These are phyloP conservation scores for Gymnopilus junonius DNA, from an alignment of 768 basidiomycete species.

Conservation along the genomic window DNA sequence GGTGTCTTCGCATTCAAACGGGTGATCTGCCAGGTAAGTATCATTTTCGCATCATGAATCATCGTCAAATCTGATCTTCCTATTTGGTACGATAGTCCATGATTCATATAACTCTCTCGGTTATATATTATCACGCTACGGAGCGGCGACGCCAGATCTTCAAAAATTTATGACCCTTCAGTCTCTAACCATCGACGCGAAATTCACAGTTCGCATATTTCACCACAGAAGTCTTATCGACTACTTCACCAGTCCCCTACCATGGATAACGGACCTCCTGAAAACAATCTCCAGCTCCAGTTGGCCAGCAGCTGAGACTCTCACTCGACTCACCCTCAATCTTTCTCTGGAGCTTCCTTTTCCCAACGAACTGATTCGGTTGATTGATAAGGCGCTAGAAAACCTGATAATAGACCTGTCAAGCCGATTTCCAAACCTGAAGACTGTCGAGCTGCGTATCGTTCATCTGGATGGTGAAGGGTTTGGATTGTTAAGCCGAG, in stretches of 20 bases:
- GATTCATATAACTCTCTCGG: conserved; percentile 4
- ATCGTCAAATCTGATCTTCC: neutral
- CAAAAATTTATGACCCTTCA: neutral
- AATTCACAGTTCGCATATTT: conserved; percentile 3
- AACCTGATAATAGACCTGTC: neutral
- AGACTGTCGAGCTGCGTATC: neutral
- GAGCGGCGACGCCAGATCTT: neutral
- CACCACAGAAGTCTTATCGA: conserved; percentile 9
- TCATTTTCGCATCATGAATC: neutral
- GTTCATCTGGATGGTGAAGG: neutral
- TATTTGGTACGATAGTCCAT: neutral
- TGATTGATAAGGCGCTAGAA: neutral
- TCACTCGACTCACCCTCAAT: neutral
- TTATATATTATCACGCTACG: neutral
- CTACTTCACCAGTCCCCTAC: conserved; percentile 3
- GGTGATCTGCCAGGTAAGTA: neutral
- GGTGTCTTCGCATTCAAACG: neutral
- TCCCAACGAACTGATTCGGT: neutral
- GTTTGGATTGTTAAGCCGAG: neutral
- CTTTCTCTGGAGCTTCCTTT: neutral
- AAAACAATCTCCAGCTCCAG: neutral
- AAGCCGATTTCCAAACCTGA: neutral
- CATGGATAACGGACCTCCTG: neutral
- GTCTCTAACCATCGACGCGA: neutral
- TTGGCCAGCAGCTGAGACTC: neutral